Evolutionary conservation across 345 rosid species (phyloP).

Genomic region (Xanthoceras sorbifolium): DNA sequence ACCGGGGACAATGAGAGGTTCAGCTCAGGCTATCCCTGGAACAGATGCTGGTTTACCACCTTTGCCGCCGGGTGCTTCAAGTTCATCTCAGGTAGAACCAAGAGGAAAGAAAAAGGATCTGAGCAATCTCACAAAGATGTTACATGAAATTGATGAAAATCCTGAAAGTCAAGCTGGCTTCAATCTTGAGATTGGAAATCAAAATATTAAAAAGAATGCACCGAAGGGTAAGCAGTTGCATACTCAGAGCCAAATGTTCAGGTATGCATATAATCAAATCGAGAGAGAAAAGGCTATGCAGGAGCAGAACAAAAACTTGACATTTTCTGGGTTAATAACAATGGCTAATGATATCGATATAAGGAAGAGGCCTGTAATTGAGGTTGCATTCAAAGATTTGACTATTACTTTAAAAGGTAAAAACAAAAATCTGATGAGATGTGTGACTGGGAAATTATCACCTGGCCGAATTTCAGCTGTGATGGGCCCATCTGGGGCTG

Average conservation of each 20-base stretch:
- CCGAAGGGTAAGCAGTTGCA: conserved; percentile 83
- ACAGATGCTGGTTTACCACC: conserved; percentile 60
- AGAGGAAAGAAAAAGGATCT: conserved; percentile 70
- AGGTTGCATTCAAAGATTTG: conserved; percentile 83
- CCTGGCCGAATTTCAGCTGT: conserved; percentile 96
- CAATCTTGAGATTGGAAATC: conserved; percentile 79
- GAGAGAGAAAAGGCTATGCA: conserved; percentile 92
- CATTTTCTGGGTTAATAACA: conserved; percentile 86
- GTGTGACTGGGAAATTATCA: conserved; percentile 84
- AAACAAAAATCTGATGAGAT: conserved; percentile 80
- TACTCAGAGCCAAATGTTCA: conserved; percentile 94
- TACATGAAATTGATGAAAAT: conserved; percentile 74
- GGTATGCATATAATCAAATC: conserved; percentile 89
- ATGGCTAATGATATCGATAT: conserved; percentile 76
- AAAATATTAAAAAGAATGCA: conserved; percentile 59
- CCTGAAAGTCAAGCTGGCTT: conserved; percentile 75
- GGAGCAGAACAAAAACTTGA: conserved; percentile 82
- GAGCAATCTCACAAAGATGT: conserved; percentile 73
- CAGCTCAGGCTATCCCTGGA: conserved; percentile 63
- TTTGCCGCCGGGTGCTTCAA: conserved; percentile 29
- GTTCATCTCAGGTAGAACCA: conserved; percentile 27
- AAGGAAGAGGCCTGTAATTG: conserved; percentile 73
- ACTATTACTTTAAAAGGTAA: conserved; percentile 75
- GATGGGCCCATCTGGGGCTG: conserved; percentile 99
- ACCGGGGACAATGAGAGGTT: conserved; percentile 47